phyloP scores from a whole-genome alignment of 75 land plant genomes.

The Isoetes taiwanensis region DNA sequence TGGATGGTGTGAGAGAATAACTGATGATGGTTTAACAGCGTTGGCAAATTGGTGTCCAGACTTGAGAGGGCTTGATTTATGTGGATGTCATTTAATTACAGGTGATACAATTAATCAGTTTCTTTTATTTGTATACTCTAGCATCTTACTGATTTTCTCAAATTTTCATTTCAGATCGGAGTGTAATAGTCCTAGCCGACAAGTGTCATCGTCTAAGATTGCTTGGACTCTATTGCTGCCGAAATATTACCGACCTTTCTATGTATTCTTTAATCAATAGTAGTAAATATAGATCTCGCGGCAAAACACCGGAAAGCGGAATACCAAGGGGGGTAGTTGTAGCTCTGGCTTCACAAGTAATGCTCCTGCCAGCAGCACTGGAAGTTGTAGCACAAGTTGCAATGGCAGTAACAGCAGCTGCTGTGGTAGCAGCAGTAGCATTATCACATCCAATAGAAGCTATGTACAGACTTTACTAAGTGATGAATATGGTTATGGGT shows the following conservation, averaged over 20 bases:
- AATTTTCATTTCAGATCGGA: constrained; percentile 46
- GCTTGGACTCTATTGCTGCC: constrained; percentile 80
- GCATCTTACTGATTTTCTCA: not conserved
- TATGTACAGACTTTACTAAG: constrained; percentile 9
- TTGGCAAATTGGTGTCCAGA: constrained; percentile 87
- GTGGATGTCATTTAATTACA: constrained; percentile 84
- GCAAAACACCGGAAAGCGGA: constrained; percentile 29
- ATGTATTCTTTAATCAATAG: constrained; percentile 65
- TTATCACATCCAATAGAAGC: not conserved
- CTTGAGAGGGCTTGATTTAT: constrained; percentile 65
- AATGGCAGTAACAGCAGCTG: constrained; percentile 27
- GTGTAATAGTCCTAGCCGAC: constrained; percentile 85
- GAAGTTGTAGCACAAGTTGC: constrained; percentile 18
- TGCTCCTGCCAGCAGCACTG: constrained; percentile 10
- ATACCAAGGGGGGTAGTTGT: constrained; percentile 14
- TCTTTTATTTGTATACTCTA: not conserved
- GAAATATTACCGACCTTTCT: constrained; percentile 83
- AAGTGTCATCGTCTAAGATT: constrained; percentile 54
- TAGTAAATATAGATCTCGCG: constrained; percentile 12
- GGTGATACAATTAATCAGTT: constrained; percentile 26
- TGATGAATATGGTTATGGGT: constrained; percentile 38
- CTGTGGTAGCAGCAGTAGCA: constrained; percentile 12
- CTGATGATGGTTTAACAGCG: constrained; percentile 69
- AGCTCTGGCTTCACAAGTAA: not conserved
- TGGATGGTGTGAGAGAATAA: constrained; percentile 88